A percentile compares a stretch with the other conserved stretches of the same genome.
Conservation (phyloP, 2,329 filamentous ascomycete species). For the Ascochyta pisi region DNA sequence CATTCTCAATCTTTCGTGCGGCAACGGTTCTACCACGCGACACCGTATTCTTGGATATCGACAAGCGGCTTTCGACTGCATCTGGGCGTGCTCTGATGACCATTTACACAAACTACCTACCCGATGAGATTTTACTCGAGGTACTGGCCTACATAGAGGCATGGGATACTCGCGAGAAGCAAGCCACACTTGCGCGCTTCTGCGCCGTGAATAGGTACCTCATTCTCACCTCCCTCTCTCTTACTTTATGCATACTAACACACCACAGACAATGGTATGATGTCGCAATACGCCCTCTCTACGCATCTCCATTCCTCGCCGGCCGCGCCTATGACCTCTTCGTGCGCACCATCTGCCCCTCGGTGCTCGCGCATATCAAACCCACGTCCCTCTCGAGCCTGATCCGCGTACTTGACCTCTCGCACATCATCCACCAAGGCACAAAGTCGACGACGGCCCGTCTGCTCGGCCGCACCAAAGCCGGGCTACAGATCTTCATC, state of each 20-base stretch:
- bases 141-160: conserved; percentile 55
- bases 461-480: conserved; percentile 61
- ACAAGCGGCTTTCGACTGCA: neutral
- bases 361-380: conserved; percentile 56
- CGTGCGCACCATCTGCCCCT: conserved; percentile 61
- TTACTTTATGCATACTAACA: conserved; percentile 6
- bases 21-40: conserved; percentile 6
- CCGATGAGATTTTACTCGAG: conserved; percentile 61
- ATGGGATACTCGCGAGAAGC: conserved; percentile 43
- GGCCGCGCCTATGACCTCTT: conserved; percentile 63
- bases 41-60: neutral
- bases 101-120: conserved; percentile 51
- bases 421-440: conserved; percentile 64
- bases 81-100: neutral
- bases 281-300: conserved; percentile 59
- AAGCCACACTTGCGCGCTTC: conserved; percentile 58
- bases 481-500: conserved; percentile 60
- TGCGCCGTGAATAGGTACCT: conserved; percentile 52
- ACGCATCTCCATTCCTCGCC: conserved; percentile 59
- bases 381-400: conserved; percentile 58
- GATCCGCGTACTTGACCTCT: conserved; percentile 62
- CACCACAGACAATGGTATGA: conserved; percentile 61
- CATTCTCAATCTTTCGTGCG: conserved; percentile 5
- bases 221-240: neutral
- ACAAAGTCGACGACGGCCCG: conserved; percentile 64